Evolutionary conservation across 2,329 filamentous ascomycete species (phyloP).

Genomic region (Cryphonectria nitschkei): DNA sequence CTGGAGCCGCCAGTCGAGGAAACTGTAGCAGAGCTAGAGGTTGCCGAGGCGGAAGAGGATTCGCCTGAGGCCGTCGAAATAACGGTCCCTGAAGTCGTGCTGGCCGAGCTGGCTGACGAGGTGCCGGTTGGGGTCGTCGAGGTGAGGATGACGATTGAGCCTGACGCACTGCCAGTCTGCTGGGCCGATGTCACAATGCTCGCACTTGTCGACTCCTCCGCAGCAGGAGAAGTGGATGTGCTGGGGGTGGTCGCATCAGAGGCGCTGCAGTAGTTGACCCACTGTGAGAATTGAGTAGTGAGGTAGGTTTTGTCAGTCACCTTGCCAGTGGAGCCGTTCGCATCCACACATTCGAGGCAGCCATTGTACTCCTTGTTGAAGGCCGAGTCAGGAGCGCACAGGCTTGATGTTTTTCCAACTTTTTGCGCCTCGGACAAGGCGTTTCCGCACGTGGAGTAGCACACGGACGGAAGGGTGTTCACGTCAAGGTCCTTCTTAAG

Average conservation of each 20-base stretch:
- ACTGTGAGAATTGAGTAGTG: conserved; percentile 47
- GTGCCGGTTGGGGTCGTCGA: conserved; percentile 11
- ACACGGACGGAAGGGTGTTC: conserved; percentile 48
- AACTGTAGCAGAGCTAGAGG: neutral
- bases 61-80: neutral
- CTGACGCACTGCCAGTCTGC: conserved; percentile 19
- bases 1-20: conserved; percentile 1
- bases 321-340: conserved; percentile 34
- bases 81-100: neutral
- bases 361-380: conserved; percentile 43
- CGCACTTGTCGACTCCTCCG: conserved; percentile 26
- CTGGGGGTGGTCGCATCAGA: conserved; percentile 19
- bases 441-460: conserved; percentile 58
- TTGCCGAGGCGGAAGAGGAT: neutral
- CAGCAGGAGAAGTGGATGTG: conserved; percentile 31
- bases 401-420: conserved; percentile 49
- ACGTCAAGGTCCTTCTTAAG: conserved; percentile 43
- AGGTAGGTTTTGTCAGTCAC: conserved; percentile 41
- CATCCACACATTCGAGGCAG: conserved; percentile 50
- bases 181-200: conserved; percentile 29
- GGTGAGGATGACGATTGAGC: conserved; percentile 26
- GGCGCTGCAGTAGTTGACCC: conserved; percentile 48
- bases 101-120: neutral
- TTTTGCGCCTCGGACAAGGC: conserved; percentile 50
- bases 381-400: conserved; percentile 49